Percentiles rank a stretch among this genome's conserved stretches.
Evolutionary conservation across 306 rosid genomes (phyloP).

Genomic region (Trichosanthes truncata): DNA sequence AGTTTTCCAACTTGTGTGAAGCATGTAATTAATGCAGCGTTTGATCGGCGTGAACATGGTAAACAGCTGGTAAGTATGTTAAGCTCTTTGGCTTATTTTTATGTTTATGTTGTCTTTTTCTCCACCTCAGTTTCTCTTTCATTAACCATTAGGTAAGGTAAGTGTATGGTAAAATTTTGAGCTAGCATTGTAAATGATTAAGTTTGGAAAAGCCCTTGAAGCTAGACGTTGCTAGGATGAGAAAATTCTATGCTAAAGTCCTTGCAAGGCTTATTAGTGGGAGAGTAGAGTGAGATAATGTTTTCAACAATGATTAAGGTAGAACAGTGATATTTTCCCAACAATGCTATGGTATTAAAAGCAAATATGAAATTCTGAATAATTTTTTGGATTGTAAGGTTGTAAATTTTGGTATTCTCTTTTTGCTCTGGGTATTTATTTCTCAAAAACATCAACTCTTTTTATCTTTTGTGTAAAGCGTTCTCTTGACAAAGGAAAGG

Average conservation of each 20-base stretch:
- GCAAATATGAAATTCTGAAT: not conserved
- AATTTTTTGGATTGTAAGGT: not conserved
- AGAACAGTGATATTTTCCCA: not conserved
- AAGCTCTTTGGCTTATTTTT: not conserved
- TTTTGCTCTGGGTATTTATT: not conserved
- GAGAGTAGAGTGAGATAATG: not conserved
- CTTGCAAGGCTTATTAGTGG: not conserved
- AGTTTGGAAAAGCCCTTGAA: not conserved
- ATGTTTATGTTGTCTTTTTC: not conserved
- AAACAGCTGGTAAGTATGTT: constrained; percentile 63
- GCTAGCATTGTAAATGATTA: not conserved
- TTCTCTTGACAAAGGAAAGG: not conserved
- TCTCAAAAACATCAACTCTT: not conserved
- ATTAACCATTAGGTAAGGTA: not conserved
- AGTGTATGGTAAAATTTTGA: not conserved
- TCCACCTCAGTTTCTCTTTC: not conserved
- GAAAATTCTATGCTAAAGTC: not conserved
- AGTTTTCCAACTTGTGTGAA: constrained; percentile 58
- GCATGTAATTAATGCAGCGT: constrained; percentile 60
- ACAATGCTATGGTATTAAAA: not conserved
- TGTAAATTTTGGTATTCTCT: not conserved
- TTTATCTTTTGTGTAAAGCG: not conserved
- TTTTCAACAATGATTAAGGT: not conserved
- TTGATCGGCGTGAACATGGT: constrained; percentile 71
- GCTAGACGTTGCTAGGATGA: not conserved